Conservation (phyloP, 495 filamentous ascomycete genomes). For the Durotheca rogersii region DNA sequence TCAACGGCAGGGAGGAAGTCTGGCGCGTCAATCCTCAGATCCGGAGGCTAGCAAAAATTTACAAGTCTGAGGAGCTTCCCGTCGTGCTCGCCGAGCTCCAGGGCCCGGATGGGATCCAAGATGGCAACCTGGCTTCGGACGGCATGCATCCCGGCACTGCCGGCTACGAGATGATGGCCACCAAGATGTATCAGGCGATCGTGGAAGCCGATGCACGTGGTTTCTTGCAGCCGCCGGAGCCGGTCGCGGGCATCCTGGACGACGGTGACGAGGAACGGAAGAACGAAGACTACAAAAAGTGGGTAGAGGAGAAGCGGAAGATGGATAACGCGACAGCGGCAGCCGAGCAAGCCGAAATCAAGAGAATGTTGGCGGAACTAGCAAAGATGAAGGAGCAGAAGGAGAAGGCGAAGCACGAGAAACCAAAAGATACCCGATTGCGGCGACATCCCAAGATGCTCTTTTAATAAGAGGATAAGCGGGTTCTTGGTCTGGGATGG, state of each 20-base stretch:
- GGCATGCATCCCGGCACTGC: constrained; percentile 40
- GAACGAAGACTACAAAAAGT: constrained; percentile 26
- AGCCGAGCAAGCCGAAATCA: constrained; percentile 29
- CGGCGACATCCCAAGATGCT: constrained; percentile 32
- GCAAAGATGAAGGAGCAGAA: constrained; percentile 21
- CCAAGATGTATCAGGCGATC: constrained; percentile 37
- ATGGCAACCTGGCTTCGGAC: constrained; percentile 34
- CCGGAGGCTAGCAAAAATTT: constrained; percentile 37
- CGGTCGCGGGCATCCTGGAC: constrained; percentile 31
- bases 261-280: constrained; percentile 36
- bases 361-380: constrained; percentile 37
- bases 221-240: constrained; percentile 32
- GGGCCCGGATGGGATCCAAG: constrained; percentile 36
- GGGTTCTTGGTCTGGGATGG: constrained; percentile 21
- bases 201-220: constrained; percentile 34
- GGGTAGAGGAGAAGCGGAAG: constrained; percentile 21
- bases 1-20: constrained; percentile 36
- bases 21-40: constrained; percentile 38
- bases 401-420: constrained; percentile 13
- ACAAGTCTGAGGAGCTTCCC: constrained; percentile 31
- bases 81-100: constrained; percentile 39
- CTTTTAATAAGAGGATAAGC: constrained; percentile 23
- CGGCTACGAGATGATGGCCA: constrained; percentile 42
- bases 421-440: constrained; percentile 21
- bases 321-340: constrained; percentile 21